Percentiles rank a stretch among this genome's conserved stretches.
Evolutionary conservation across 2,329 filamentous ascomycete genomes (phyloP).

Genomic region (Leptodontidium sp.): DNA sequence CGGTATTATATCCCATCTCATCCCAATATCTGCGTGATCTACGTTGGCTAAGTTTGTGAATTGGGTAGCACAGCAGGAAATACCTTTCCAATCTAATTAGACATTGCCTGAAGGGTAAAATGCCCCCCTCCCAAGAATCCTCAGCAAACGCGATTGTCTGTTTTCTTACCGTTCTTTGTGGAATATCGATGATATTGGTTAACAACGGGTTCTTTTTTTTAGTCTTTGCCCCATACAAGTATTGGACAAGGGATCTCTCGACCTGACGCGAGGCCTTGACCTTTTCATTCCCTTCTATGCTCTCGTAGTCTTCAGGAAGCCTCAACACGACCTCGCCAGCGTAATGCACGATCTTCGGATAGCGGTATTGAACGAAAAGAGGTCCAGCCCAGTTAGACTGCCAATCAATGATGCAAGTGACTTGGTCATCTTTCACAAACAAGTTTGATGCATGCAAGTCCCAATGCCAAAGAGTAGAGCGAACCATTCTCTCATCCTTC

Average conservation of each 20-base stretch:
- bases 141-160: slow-evolving; percentile 44
- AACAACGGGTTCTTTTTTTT: slow-evolving; percentile 43
- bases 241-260: slow-evolving; percentile 39
- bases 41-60: slow-evolving; percentile 20
- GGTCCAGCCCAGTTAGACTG: slow-evolving; percentile 27
- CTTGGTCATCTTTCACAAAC: slow-evolving; percentile 47
- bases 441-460: slow-evolving; percentile 51
- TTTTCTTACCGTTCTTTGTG: slow-evolving; percentile 40
- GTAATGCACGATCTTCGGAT: slow-evolving; percentile 45
- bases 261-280: slow-evolving; percentile 36
- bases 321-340: slow-evolving; percentile 43
- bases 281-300: slow-evolving; percentile 43
- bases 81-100: slow-evolving; percentile 44
- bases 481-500: slow-evolving; percentile 37
- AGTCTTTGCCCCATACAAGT: slow-evolving; percentile 45
- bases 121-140: slow-evolving; percentile 46
- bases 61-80: slow-evolving; percentile 16
- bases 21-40: slow-evolving; percentile 43
- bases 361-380: slow-evolving; percentile 37
- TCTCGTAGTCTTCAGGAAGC: slow-evolving; percentile 41
- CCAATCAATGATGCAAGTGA: slow-evolving; percentile 53
- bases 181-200: slow-evolving; percentile 40
- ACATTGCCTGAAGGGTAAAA: slow-evolving; percentile 46
- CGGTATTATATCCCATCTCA: slow-evolving; percentile 41
- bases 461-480: slow-evolving; percentile 50